phyloP scores from a whole-genome alignment of 495 filamentous ascomycete genomes.

The Hypoxylon rickii region DNA sequence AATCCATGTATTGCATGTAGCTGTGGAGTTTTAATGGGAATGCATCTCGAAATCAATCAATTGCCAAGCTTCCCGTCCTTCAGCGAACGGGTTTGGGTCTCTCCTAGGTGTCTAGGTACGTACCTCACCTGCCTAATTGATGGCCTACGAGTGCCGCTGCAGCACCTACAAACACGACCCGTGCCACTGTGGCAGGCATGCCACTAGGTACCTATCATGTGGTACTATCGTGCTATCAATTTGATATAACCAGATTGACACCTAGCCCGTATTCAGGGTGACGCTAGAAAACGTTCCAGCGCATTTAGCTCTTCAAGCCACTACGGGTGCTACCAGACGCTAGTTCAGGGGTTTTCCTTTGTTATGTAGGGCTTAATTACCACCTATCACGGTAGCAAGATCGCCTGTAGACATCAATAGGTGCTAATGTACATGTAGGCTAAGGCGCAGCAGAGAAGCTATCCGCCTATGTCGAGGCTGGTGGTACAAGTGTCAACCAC shows the following conservation, averaged over 20 bases:
- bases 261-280: neutral
- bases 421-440: too few relatives aligned
- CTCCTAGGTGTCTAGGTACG: too few relatives aligned
- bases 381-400: constrained; percentile 13
- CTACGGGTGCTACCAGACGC: neutral
- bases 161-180: too few relatives aligned
- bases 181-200: too few relatives aligned
- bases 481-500: too few relatives aligned
- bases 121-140: neutral
- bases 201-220: too few relatives aligned
- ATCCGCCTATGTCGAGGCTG: neutral
- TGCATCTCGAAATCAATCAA: constrained; percentile 28
- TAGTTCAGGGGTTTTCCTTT: constrained; percentile 27
- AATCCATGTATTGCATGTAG: neutral
- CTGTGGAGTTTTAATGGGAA: constrained; percentile 21
- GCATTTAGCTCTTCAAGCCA: neutral
- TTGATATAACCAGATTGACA: neutral
- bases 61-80: too few relatives aligned
- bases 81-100: too few relatives aligned
- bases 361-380: constrained; percentile 6
- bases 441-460: too few relatives aligned
- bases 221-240: neutral
- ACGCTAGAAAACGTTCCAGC: constrained; percentile 20
- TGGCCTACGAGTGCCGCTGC: too few relatives aligned
- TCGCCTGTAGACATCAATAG: too few relatives aligned